phyloP scores from a whole-genome alignment of 2,329 filamentous ascomycete species.

The Xylaria arbuscula region DNA sequence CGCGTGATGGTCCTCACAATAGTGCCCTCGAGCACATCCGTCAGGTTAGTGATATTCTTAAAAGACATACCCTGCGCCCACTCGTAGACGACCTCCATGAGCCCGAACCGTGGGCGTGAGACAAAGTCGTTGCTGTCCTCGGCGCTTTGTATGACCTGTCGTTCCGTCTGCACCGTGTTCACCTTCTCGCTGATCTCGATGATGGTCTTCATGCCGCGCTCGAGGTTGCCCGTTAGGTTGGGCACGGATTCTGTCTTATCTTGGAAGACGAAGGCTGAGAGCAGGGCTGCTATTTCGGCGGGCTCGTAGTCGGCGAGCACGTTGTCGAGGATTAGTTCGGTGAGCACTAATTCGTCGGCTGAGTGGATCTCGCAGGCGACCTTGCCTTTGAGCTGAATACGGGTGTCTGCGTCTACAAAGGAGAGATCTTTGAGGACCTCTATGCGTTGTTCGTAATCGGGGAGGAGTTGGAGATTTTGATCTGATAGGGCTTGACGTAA shows the following conservation, averaged over 20 bases:
- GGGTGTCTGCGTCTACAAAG: constrained; percentile 87
- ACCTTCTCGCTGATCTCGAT: constrained; percentile 92
- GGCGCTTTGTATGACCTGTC: constrained; percentile 90
- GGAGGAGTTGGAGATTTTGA: constrained; percentile 93
- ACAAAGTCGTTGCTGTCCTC: constrained; percentile 96
- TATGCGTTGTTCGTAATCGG: constrained; percentile 96
- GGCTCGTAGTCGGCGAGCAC: constrained; percentile 95
- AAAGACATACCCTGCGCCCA: constrained; percentile 99
- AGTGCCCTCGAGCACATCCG: constrained; percentile 95
- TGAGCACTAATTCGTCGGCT: constrained; percentile 94
- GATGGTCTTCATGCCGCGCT: constrained; percentile 85
- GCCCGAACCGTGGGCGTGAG: constrained; percentile 85
- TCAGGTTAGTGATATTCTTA: constrained; percentile 95
- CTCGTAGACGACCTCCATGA: constrained; percentile 98
- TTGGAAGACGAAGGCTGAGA: constrained; percentile 97
- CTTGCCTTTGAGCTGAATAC: constrained; percentile 96
- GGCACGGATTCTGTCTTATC: constrained; percentile 91
- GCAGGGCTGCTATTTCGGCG: constrained; percentile 92
- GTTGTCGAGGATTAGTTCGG: constrained; percentile 95
- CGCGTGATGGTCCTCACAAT: constrained; percentile 95
- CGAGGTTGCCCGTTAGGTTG: constrained; percentile 81
- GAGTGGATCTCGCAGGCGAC: constrained; percentile 99
- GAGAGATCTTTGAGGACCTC: constrained; percentile 89
- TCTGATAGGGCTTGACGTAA: constrained; percentile 92
- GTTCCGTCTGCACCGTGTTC: constrained; percentile 85